These are phyloP conservation scores for Ceratobasidium sp. DNA, from an alignment of 1,284 basidiomycete genomes.

Conservation along the genomic window DNA sequence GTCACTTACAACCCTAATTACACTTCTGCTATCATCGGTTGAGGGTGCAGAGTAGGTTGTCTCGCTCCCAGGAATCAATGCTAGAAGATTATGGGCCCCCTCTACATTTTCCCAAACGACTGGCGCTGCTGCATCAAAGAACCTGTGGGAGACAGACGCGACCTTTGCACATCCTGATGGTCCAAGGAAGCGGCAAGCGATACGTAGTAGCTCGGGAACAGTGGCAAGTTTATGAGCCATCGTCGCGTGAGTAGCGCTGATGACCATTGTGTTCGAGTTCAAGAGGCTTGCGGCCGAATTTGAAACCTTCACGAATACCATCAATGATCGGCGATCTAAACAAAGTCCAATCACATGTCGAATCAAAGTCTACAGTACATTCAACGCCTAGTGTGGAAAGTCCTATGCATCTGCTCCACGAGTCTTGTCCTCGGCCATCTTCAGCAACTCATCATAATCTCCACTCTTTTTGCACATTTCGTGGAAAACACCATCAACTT, in stretches of 20 bases:
- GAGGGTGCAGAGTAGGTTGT: neutral
- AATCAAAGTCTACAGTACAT: neutral
- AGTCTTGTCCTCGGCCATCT: constrained; percentile 27
- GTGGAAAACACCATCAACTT: constrained; percentile 51
- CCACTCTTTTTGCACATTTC: constrained; percentile 55
- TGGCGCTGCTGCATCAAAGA: neutral
- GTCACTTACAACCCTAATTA: neutral
- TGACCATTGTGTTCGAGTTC: neutral
- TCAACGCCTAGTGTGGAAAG: too few relatives aligned
- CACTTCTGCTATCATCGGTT: neutral
- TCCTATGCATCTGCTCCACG: neutral
- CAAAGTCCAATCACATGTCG: neutral
- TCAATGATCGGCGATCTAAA: too few relatives aligned
- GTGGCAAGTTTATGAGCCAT: neutral
- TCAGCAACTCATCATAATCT: constrained; percentile 46
- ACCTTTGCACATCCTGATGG: neutral
- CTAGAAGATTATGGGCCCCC: constrained; percentile 4
- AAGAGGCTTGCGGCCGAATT: neutral
- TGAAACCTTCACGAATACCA: neutral
- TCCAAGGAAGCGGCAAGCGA: neutral
- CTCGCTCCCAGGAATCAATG: neutral
- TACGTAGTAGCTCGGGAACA: constrained; percentile 1
- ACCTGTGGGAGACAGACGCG: constrained; percentile 9
- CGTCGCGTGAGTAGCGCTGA: neutral
- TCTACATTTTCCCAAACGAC: constrained; percentile 3